These are phyloP conservation scores for Kwoniella bestiolae DNA, from an alignment of 768 basidiomycete genomes.

Conservation along the genomic window DNA sequence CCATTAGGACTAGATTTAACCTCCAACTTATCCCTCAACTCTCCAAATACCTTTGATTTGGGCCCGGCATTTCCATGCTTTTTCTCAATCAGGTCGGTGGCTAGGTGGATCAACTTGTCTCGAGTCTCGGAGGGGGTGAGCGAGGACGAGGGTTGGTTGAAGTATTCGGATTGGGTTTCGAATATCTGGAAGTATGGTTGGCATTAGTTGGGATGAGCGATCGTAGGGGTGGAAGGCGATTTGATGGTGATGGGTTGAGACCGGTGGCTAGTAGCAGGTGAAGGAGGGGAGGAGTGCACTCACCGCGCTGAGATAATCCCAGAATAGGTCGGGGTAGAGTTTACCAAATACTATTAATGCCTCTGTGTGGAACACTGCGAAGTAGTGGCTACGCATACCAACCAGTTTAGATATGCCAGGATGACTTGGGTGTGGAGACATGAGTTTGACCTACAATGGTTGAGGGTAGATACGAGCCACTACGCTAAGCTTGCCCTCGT, in stretches of 20 bases:
- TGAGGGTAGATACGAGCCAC: constrained; percentile 55
- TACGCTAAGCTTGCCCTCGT: constrained; percentile 70
- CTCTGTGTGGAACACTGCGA: constrained; percentile 73
- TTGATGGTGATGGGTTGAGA: no score
- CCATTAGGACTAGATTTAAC: constrained; percentile 73
- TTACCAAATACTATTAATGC: constrained; percentile 77
- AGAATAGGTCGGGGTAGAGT: constrained; percentile 75
- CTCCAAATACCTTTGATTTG: constrained; percentile 63
- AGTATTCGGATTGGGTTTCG: constrained; percentile 75
- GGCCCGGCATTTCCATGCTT: constrained; percentile 62
- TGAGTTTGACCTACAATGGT: constrained; percentile 50
- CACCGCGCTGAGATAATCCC: constrained; percentile 74
- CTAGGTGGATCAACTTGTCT: constrained; percentile 65
- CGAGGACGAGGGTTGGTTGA: constrained; percentile 71
- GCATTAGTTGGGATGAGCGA: not conserved
- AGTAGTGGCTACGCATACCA: constrained; percentile 34
- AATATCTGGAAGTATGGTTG: constrained; percentile 65
- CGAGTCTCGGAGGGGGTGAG: constrained; percentile 74
- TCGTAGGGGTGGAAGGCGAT: not conserved
- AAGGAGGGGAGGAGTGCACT: constrained; percentile 30
- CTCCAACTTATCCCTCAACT: constrained; percentile 68
- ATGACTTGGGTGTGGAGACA: constrained; percentile 60
- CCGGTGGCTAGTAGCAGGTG: no score
- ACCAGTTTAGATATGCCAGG: not conserved
- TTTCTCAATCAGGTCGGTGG: constrained; percentile 38